Conservation (phyloP, 1,284 basidiomycete genomes). For the Somion occarium region DNA sequence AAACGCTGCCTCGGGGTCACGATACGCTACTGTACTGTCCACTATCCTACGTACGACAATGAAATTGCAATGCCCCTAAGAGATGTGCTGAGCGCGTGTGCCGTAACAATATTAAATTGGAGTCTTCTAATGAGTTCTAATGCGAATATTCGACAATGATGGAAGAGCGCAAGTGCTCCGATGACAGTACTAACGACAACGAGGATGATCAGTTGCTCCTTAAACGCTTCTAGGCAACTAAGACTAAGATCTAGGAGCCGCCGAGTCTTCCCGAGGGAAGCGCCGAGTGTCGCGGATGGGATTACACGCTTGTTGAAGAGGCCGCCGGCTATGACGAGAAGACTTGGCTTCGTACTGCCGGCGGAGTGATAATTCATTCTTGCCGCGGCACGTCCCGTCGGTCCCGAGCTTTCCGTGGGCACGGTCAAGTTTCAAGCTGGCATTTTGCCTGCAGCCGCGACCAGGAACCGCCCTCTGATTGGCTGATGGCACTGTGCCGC, state of each 20-base stretch:
- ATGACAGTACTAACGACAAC: too few species aligned
- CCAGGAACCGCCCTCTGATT: neutral
- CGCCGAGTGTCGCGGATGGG: neutral
- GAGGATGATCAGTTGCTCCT: too few species aligned
- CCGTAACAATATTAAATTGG: neutral
- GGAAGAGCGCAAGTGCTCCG: too few species aligned
- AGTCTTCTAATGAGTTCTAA: neutral
- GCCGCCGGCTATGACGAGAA: neutral
- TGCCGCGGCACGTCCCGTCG: neutral
- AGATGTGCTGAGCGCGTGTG: neutral
- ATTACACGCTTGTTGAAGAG: neutral
- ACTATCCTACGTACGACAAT: conserved; percentile 2
- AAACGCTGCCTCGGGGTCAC: conserved; percentile 28
- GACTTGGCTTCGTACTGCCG: neutral
- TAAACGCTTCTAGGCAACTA: too few species aligned
- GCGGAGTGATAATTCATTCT: neutral
- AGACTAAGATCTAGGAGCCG: too few species aligned
- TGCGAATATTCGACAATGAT: neutral
- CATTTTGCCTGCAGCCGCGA: neutral
- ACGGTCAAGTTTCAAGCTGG: neutral
- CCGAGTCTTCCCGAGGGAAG: neutral
- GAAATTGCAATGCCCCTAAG: conserved; percentile 2
- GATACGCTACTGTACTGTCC: conserved; percentile 10
- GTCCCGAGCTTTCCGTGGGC: neutral
- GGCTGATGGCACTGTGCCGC: too few species aligned